Evolutionary conservation across 345 rosid species (phyloP).

Genomic region (Citrus mangshanensis): DNA sequence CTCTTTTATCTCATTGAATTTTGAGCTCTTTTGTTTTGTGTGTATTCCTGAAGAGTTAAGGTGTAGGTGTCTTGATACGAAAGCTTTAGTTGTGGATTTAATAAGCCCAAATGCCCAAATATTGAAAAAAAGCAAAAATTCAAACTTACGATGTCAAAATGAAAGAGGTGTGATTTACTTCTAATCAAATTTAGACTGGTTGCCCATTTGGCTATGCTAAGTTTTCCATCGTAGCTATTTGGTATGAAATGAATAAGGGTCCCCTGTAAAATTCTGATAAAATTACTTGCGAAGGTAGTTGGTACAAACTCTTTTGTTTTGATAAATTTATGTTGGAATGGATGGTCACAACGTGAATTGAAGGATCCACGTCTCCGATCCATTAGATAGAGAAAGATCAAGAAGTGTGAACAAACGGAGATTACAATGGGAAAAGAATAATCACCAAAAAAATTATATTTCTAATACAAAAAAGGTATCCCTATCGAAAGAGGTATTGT

Average conservation of each 20-base stretch:
- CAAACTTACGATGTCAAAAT: fast-evolving
- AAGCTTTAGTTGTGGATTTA: too few relatives aligned
- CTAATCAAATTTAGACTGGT: background rate
- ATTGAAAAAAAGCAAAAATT: background rate
- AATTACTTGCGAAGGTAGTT: background rate
- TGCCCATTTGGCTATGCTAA: too few relatives aligned
- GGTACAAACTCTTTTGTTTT: background rate
- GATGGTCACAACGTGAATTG: background rate
- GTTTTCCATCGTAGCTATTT: too few relatives aligned
- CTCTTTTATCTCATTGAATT: background rate
- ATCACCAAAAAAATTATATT: background rate
- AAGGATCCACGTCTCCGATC: too few relatives aligned
- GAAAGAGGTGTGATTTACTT: background rate
- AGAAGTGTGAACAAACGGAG: background rate
- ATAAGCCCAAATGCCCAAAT: too few relatives aligned
- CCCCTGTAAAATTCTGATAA: background rate
- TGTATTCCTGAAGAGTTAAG: too few relatives aligned
- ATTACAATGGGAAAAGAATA: background rate
- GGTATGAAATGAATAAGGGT: too few relatives aligned
- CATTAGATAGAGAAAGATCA: background rate
- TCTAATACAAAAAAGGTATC: background rate
- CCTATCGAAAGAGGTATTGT: background rate
- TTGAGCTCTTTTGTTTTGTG: too few relatives aligned
- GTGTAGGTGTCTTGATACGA: too few relatives aligned
- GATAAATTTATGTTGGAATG: background rate